Conservation (phyloP, 495 filamentous ascomycete genomes). For the Bombardia bombarda region DNA sequence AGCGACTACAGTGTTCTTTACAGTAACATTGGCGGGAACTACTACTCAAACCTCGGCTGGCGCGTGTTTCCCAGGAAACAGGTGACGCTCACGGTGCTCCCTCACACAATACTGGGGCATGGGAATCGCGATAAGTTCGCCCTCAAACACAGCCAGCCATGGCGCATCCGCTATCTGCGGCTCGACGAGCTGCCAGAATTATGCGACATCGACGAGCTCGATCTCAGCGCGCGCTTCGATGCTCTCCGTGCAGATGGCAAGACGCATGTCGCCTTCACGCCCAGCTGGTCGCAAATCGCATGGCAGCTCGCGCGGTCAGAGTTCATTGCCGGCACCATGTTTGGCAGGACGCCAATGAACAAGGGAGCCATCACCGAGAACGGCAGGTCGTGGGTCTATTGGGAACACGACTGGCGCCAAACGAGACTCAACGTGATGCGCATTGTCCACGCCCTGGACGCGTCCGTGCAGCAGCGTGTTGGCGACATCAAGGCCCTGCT, state of each 20-base stretch:
- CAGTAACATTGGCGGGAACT: slow-evolving; percentile 83
- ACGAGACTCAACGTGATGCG: slow-evolving; percentile 72
- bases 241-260: slow-evolving; percentile 18
- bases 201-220: slow-evolving; percentile 45
- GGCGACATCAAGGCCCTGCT: slow-evolving; percentile 48
- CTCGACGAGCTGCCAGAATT: slow-evolving; percentile 42
- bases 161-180: slow-evolving; percentile 24
- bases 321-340: slow-evolving; percentile 50
- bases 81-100: slow-evolving; percentile 48
- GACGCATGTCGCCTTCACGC: slow-evolving; percentile 57
- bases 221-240: slow-evolving; percentile 26
- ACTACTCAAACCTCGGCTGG: slow-evolving; percentile 79
- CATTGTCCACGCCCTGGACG: slow-evolving; percentile 36
- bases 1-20: slow-evolving; percentile 63
- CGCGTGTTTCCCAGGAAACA: slow-evolving; percentile 60
- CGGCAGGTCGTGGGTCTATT: slow-evolving; percentile 59
- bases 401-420: slow-evolving; percentile 36
- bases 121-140: slow-evolving; percentile 1
- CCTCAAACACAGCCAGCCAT: slow-evolving; percentile 6
- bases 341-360: slow-evolving; percentile 37
- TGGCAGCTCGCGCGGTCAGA: slow-evolving; percentile 85
- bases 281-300: slow-evolving; percentile 58
- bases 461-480: slow-evolving; percentile 30
- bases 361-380: slow-evolving; percentile 52
- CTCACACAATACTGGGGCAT: slow-evolving; percentile 10